phyloP scores from a whole-genome alignment of 2,329 filamentous ascomycete species.

The Pseudogymnoascus sp. region DNA sequence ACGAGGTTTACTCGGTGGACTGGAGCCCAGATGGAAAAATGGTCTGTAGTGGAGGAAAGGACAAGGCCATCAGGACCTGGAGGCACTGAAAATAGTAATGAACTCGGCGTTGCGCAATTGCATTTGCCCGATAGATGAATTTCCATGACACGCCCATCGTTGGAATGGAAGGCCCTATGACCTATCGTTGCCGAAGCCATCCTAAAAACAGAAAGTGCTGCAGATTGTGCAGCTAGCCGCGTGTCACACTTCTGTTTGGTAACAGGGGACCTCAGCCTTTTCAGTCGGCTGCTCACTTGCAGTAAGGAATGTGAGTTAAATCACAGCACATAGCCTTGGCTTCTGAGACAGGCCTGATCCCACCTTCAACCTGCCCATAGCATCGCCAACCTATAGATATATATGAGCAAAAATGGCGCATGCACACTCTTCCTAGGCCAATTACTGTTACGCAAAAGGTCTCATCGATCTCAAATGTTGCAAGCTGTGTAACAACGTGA shows the following conservation, averaged over 20 bases:
- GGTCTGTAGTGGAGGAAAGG: slow-evolving; percentile 86
- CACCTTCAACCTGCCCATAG: neutral
- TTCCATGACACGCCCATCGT: neutral
- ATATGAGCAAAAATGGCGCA: slow-evolving; percentile 9
- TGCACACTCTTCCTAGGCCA: neutral
- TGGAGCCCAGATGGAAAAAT: slow-evolving; percentile 87
- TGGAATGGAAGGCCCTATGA: slow-evolving; percentile 5
- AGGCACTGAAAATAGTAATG: slow-evolving; percentile 39
- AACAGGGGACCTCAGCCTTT: neutral
- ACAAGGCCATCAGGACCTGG: slow-evolving; percentile 68
- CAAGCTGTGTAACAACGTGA: slow-evolving; percentile 1
- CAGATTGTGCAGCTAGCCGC: slow-evolving; percentile 7
- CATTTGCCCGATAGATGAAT: neutral
- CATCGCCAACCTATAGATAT: neutral
- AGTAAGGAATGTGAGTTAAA: neutral
- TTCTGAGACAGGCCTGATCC: neutral
- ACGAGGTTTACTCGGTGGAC: slow-evolving; percentile 89
- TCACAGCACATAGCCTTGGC: neutral
- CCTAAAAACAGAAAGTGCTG: slow-evolving; percentile 10
- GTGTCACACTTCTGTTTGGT: neutral
- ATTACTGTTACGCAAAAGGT: neutral
- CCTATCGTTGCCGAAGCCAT: neutral
- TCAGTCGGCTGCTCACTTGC: neutral
- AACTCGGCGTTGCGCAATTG: neutral
- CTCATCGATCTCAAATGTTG: neutral